A percentile compares a stretch with the other conserved stretches of the same genome.
These are phyloP conservation scores for Saturnispora serradocipensis DNA, from an alignment of 805 yeast genomes.

Conservation along the genomic window DNA sequence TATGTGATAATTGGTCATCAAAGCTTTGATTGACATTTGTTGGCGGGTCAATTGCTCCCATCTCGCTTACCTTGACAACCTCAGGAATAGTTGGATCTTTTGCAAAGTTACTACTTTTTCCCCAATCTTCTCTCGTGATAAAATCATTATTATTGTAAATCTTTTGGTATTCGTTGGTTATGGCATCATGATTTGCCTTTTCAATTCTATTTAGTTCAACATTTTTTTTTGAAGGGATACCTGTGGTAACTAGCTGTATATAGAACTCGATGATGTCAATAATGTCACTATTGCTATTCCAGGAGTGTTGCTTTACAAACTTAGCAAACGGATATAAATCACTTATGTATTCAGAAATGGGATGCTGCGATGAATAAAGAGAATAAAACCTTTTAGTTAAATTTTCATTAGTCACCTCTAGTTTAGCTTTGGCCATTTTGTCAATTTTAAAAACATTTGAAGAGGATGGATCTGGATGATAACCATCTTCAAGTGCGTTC, in stretches of 20 bases:
- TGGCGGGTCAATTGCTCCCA: constrained; percentile 20
- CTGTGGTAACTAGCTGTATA: neutral
- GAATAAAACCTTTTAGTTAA: neutral
- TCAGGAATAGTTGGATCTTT: constrained; percentile 19
- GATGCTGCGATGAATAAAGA: neutral
- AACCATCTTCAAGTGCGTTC: neutral
- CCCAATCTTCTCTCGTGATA: neutral
- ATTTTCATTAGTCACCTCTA: neutral
- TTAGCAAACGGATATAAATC: neutral
- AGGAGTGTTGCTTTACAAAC: neutral
- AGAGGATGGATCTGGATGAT: neutral
- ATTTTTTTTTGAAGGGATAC: neutral
- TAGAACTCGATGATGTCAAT: neutral
- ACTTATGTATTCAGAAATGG: neutral
- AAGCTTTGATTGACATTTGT: constrained; percentile 9
- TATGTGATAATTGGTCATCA: neutral
- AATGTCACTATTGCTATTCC: neutral
- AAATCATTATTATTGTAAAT: neutral
- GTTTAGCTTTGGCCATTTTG: neutral
- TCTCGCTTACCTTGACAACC: constrained; percentile 19
- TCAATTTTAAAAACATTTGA: neutral
- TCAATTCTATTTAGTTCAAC: constrained; percentile 6
- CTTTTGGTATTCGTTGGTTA: constrained; percentile 5
- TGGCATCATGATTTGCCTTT: constrained; percentile 1
- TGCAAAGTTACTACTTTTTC: neutral